Base-by-base conservation (phyloP, 192 early-diverging fungal species). In the Gonapodya prolifera region DNA sequence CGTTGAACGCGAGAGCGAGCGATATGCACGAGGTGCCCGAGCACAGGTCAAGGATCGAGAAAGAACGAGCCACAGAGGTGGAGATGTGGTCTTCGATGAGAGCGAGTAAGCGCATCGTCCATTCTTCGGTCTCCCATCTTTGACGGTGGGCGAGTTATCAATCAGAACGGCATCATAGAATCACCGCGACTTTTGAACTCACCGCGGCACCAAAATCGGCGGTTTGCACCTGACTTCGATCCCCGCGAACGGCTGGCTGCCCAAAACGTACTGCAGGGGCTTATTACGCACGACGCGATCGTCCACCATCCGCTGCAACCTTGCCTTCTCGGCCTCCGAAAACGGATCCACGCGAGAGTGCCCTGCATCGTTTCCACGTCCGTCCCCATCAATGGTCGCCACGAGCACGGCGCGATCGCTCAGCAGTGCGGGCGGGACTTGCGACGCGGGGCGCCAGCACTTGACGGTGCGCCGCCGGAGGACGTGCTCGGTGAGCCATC, bases 81-180 rank as follows among this genome's bases (percentile, higher is more conserved):
- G 34, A n/a, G 34, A 79, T 33, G 73, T 80, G 70, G 28, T 75
- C 78, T 1, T 82, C 82, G 8, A 95, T 35, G 34, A 86, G 32
- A 1, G 80, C 70, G 32, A 88, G 83, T 13, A 95, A 78, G 13
- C 87, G 81, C 30, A 85, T 74, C n/a, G 90, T 87, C 94, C 94
- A 96, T 84, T 96, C 94, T 83, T 98, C 95, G 0, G 96, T 98
- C 83, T 98, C 96, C 93, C 91, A 93, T 79, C 88, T 88, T 80
- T 81, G 17, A 8, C 13, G 33, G 35, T 73, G 77, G 75, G 36
- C 0, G 28, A n/a, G 80, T 30, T 69, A 0, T 0, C 31, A 78
- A 76, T 76, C 30, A 33, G 29, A 0, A 61, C 69, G 29, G 8
- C 28, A 69, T 33, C 75, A 31, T 29, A 31, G 18, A 2, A 2